Base-by-base conservation (phyloP, 1,139 yeast genomes). In the Suhomyces coccinellae region DNA sequence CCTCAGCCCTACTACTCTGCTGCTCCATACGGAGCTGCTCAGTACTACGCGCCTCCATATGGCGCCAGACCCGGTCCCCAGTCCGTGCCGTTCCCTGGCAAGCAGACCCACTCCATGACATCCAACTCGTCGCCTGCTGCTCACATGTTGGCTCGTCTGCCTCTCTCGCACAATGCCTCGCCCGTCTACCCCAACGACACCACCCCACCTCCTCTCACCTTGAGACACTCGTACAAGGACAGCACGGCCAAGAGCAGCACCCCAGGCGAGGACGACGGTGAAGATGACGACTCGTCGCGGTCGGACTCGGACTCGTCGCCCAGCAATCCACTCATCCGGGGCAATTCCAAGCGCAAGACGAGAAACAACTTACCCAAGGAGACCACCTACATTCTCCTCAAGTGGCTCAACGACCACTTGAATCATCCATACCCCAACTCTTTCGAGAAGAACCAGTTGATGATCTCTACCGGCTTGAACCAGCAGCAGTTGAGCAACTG, bases 341-440 rank as follows among this genome's bases (percentile, higher is more conserved):
- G 52, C 28, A 47, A 47, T 44, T 40, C 49, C 33, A 54, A 54
- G 47, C 47, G 62, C 38, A 79, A 79, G 53, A 80, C 93, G 34
- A 76, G 96, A 41, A 83, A 83, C 48, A 91, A 91, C 63, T 72
- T 93, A 51, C 98, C 99, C 14, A 85, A 90, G 58, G 91, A 85
- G 53, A 91, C 96, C 2, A 91, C 97, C 3, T 82, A 82, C 52
- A 82, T 88, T 17, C 71, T 93, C 50, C 78, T 93, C 50, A 78
- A 77, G 51, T 93, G 99, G 99, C 75, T 91, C 44, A 77, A 85
- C 55, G 83, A 84, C 41, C 96, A 93, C 63, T 69, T 90, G 53
- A 85, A 87, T 55, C 95, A 91, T 61, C 99, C 99, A 13, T 91
- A 91, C 63, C 99, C 99, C 6, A 87, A 90, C 50, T 87, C 91